phyloP scores from a whole-genome alignment of 139 green algal genomes.

The Asterochloris sp. region DNA sequence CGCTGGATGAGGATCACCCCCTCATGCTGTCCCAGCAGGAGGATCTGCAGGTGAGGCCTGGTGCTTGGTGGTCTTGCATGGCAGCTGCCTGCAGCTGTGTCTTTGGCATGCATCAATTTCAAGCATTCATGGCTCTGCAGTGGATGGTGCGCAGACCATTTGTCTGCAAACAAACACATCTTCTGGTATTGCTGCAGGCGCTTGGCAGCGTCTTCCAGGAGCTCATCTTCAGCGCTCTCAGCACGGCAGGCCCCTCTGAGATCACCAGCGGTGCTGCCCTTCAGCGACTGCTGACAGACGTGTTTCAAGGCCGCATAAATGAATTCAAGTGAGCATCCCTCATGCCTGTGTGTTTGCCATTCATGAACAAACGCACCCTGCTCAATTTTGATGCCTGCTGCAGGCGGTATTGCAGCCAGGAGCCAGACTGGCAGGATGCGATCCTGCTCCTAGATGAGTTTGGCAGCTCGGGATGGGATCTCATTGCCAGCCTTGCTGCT shows the following conservation, averaged over 20 bases:
- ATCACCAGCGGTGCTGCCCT: constrained; percentile 15
- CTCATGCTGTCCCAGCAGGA: constrained; percentile 31
- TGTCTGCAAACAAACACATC: background rate
- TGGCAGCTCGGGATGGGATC: constrained; percentile 43
- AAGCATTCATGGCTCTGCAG: no score
- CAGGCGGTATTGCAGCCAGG: constrained; percentile 38
- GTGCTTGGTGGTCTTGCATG: background rate
- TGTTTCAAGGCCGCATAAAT: constrained; percentile 13
- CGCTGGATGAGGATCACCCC: constrained; percentile 32
- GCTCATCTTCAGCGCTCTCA: constrained; percentile 16
- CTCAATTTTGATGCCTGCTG: background rate
- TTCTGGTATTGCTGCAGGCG: background rate
- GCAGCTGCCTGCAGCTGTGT: background rate
- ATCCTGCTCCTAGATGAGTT: constrained; percentile 46
- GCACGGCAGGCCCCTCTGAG: constrained; percentile 1
- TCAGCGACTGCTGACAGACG: constrained; percentile 21
- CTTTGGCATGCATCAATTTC: no score
- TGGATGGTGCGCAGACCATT: background rate
- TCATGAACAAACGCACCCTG: background rate
- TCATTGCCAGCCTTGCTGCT: constrained; percentile 29
- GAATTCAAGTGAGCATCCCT: constrained; percentile 25
- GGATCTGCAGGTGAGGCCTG: constrained; percentile 5
- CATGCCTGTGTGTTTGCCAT: background rate
- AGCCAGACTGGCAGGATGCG: constrained; percentile 29
- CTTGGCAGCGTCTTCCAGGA: constrained; percentile 6